A percentile compares a stretch with the other conserved stretches of the same genome.
Conservation (phyloP, 495 filamentous ascomycete species). For the Penicillium psychrofluorescens region DNA sequence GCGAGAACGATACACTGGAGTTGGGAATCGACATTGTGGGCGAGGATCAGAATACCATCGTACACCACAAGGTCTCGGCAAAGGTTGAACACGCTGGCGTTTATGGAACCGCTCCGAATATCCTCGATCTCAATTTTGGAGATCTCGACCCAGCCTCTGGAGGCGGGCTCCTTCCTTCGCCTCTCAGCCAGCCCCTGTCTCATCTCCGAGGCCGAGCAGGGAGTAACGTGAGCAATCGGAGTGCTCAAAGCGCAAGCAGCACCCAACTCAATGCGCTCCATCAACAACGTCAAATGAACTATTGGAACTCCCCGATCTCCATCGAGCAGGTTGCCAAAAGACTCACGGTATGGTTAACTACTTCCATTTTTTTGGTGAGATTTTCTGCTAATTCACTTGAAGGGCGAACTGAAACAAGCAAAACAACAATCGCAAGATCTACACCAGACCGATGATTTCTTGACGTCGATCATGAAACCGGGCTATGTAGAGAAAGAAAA, state of each 20-base stretch:
- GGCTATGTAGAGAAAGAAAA: slow-evolving; percentile 59
- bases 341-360: slow-evolving; percentile 65
- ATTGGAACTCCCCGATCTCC: slow-evolving; percentile 81
- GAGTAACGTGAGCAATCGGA: slow-evolving; percentile 59
- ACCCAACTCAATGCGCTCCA: slow-evolving; percentile 52
- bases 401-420: slow-evolving; percentile 85
- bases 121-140: slow-evolving; percentile 82
- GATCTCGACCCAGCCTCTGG: slow-evolving; percentile 71
- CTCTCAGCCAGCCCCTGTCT: slow-evolving; percentile 46
- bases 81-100: slow-evolving; percentile 92
- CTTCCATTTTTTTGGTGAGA: not conserved
- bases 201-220: slow-evolving; percentile 64
- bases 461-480: slow-evolving; percentile 65
- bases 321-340: slow-evolving; percentile 94
- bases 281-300: slow-evolving; percentile 64
- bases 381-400: slow-evolving; percentile 7
- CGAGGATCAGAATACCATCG: slow-evolving; percentile 95
- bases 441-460: slow-evolving; percentile 69
- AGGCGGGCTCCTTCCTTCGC: slow-evolving; percentile 57
- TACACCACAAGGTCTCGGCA: slow-evolving; percentile 95
- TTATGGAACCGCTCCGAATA: slow-evolving; percentile 55
- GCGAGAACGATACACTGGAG: slow-evolving; percentile 82
- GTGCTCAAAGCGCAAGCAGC: slow-evolving; percentile 44
- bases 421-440: slow-evolving; percentile 82
- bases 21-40: slow-evolving; percentile 97